A percentile compares a stretch with the other conserved stretches of the same genome.
Conservation (phyloP, 2,329 filamentous ascomycete species). For the Clarireedia paspali region DNA sequence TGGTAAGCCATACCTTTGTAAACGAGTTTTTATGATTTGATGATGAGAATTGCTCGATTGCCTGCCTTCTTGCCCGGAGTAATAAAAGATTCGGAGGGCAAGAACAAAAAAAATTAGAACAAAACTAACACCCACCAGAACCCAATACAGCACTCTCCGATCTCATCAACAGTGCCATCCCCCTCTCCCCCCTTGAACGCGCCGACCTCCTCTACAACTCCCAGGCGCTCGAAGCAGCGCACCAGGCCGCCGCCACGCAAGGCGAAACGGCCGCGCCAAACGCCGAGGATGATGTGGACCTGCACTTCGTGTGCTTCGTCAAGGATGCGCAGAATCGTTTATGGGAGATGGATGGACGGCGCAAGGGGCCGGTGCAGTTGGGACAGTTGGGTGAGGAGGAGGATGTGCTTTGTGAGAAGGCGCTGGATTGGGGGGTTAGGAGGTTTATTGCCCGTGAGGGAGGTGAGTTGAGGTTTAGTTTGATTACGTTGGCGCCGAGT, state of each 20-base stretch:
- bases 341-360: constrained; percentile 65
- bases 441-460: constrained; percentile 32
- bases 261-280: constrained; percentile 65
- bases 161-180: constrained; percentile 63
- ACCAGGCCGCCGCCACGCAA: constrained; percentile 79
- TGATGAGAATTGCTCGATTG: too few species aligned
- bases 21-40: too few species aligned
- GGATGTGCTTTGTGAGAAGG: constrained; percentile 69
- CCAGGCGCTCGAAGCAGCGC: constrained; percentile 67
- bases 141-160: constrained; percentile 41
- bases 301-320: constrained; percentile 95
- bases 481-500: constrained; percentile 24
- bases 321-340: constrained; percentile 60
- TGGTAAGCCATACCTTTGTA: constrained; percentile 38
- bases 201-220: constrained; percentile 74
- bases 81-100: too few species aligned
- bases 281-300: constrained; percentile 69
- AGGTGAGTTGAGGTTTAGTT: constrained; percentile 26
- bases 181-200: constrained; percentile 58
- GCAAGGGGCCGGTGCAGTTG: constrained; percentile 48
- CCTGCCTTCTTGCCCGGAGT: too few species aligned
- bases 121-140: constrained; percentile 22
- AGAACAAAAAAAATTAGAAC: too few species aligned
- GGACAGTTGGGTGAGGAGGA: constrained; percentile 46
- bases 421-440: constrained; percentile 57